Conservation (phyloP, 129 eudicot genomes). For the Sambucus nigra region DNA sequence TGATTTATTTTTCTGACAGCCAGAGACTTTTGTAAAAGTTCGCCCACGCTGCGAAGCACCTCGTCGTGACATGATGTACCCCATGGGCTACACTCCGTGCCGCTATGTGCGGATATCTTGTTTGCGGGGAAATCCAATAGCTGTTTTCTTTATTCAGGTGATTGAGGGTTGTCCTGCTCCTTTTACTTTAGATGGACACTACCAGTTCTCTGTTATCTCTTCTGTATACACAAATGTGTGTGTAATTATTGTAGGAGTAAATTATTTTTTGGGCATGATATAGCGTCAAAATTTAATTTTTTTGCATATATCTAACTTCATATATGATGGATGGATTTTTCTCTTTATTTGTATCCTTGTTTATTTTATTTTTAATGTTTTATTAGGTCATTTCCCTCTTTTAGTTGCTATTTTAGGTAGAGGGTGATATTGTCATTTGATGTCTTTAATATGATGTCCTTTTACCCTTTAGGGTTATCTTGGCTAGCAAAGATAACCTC, state of each 20-base stretch:
- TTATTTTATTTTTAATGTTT: no score
- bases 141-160: conserved; percentile 92
- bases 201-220: neutral
- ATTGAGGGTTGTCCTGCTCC: conserved; percentile 8
- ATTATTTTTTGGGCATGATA: neutral
- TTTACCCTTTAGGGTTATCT: no score
- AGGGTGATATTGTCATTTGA: no score
- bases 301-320: neutral
- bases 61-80: conserved; percentile 87
- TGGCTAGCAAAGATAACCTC: no score
- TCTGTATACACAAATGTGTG: neutral
- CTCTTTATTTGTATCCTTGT: no score
- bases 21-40: conserved; percentile 79
- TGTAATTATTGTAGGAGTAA: neutral
- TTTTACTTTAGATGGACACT: conserved; percentile 7
- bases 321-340: no score
- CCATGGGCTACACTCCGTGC: conserved; percentile 79
- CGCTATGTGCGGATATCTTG: conserved; percentile 88
- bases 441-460: no score
- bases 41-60: conserved; percentile 98
- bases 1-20: conserved; percentile 38
- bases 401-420: no score
- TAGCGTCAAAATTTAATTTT: neutral
- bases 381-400: no score
- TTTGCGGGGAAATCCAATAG: conserved; percentile 94